phyloP scores from a whole-genome alignment of 768 basidiomycete species.

The Crassisporium funariophilum region DNA sequence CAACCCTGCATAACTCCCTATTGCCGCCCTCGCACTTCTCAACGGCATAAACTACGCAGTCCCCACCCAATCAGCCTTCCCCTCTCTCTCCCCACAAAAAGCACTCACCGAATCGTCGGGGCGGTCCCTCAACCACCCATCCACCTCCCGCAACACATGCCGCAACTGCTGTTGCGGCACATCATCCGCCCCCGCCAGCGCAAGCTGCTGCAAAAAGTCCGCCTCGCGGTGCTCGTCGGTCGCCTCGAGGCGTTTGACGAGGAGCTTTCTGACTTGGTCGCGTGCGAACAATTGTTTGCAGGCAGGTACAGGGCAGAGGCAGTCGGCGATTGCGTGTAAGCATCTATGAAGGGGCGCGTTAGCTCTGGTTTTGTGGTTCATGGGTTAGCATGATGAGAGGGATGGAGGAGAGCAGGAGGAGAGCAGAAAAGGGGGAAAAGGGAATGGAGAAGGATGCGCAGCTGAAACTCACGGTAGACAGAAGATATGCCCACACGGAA shows the following conservation, averaged over 20 bases:
- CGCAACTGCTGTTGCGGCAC: conserved; percentile 35
- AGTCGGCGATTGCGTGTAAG: conserved; percentile 50
- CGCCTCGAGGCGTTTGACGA: conserved; percentile 53
- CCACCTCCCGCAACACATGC: conserved; percentile 48
- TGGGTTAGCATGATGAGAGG: conserved; percentile 7
- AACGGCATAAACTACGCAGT: neutral
- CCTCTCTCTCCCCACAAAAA: too few relatives aligned
- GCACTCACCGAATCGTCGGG: neutral
- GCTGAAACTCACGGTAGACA: conserved; percentile 58
- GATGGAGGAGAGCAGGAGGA: neutral
- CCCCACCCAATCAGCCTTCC: too few relatives aligned
- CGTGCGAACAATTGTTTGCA: conserved; percentile 62
- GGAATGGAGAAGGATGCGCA: neutral
- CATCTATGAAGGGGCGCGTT: too few relatives aligned
- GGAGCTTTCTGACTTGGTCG: conserved; percentile 66
- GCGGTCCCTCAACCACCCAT: conserved; percentile 48
- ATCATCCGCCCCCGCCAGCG: conserved; percentile 42
- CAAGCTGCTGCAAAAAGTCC: conserved; percentile 40
- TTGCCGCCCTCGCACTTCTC: neutral
- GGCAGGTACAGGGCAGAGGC: conserved; percentile 63
- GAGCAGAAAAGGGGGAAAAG: too few relatives aligned
- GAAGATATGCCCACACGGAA: conserved; percentile 79
- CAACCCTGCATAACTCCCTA: neutral
- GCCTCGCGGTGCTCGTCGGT: conserved; percentile 35
- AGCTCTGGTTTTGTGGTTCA: too few relatives aligned